A percentile compares a stretch with the other conserved stretches of the same genome.
Conservation (phyloP, 768 basidiomycete species). For the Pleurotus djamor region DNA sequence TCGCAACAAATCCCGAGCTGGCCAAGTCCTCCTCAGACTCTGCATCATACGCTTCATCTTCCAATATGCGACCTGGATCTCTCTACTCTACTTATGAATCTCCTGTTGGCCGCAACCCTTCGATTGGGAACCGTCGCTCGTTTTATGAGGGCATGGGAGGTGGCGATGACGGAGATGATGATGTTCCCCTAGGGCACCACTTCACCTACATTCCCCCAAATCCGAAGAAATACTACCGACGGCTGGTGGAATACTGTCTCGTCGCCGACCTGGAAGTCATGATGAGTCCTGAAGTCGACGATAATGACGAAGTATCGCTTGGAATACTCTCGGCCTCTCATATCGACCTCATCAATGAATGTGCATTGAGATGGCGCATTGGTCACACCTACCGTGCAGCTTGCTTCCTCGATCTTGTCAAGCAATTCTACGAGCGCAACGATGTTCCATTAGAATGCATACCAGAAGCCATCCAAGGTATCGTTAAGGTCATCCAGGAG, state of each 20-base stretch:
- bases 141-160: constrained; percentile 35
- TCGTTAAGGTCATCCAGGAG: constrained; percentile 70
- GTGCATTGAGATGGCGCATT: constrained; percentile 89
- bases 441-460: constrained; percentile 95
- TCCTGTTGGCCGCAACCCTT: constrained; percentile 46
- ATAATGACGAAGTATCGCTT: constrained; percentile 92
- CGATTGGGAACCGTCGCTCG: constrained; percentile 70
- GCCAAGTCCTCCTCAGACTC: constrained; percentile 69
- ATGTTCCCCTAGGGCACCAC: constrained; percentile 67
- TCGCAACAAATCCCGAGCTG: constrained; percentile 82
- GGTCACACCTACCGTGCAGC: constrained; percentile 73
- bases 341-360: constrained; percentile 83
- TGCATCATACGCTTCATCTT: constrained; percentile 40
- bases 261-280: constrained; percentile 85
- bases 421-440: constrained; percentile 82
- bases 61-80: constrained; percentile 53
- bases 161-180: constrained; percentile 51
- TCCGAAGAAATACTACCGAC: constrained; percentile 81
- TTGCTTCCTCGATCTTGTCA: constrained; percentile 84
- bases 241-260: constrained; percentile 81
- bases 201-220: constrained; percentile 93
- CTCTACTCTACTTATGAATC: constrained; percentile 44
- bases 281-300: constrained; percentile 87
- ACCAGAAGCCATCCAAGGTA: constrained; percentile 79
- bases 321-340: constrained; percentile 83